A percentile compares a stretch with the other conserved stretches of the same genome.
Conservation (phyloP, 352 stramenopile genomes). For the Phytophthora sansomeana region DNA sequence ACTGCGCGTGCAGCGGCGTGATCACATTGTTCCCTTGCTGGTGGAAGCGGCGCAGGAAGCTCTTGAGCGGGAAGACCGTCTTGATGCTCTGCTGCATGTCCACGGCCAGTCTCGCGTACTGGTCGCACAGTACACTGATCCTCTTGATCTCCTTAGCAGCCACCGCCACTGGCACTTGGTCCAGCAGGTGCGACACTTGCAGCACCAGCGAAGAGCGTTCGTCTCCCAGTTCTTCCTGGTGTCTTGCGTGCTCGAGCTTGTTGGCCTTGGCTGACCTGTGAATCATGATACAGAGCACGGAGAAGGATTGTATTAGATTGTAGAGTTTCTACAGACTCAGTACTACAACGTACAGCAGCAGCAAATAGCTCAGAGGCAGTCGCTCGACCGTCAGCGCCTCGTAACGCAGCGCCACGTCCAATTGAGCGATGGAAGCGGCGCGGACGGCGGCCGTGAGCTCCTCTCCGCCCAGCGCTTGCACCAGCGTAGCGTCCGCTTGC, state of each 20-base stretch:
- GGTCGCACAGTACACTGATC: conserved; percentile 60
- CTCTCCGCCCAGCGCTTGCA: conserved; percentile 48
- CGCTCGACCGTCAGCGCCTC: conserved; percentile 59
- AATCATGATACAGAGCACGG: not conserved
- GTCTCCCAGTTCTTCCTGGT: conserved; percentile 28
- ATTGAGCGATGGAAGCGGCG: conserved; percentile 57
- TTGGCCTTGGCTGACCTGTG: conserved; percentile 54
- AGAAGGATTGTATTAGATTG: not conserved
- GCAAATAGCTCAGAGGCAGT: conserved; percentile 53
- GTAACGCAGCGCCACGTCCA: conserved; percentile 65
- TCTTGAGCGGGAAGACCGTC: conserved; percentile 73
- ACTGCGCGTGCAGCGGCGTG: conserved; percentile 72
- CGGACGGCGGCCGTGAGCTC: conserved; percentile 59
- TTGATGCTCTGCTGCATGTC: conserved; percentile 67
- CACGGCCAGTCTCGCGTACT: conserved; percentile 57
- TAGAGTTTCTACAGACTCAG: not conserved
- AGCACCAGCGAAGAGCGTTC: conserved; percentile 37
- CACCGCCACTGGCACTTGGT: conserved; percentile 52
- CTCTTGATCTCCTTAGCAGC: conserved; percentile 68
- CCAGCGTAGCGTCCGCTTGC: conserved; percentile 56
- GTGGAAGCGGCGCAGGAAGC: conserved; percentile 70
- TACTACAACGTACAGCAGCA: conserved; percentile 51
- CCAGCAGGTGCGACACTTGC: conserved; percentile 66
- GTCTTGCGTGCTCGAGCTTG: conserved; percentile 59
- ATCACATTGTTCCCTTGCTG: conserved; percentile 60